Conservation (phyloP, 208 protist genomes). For the Crithidia sp. region DNA sequence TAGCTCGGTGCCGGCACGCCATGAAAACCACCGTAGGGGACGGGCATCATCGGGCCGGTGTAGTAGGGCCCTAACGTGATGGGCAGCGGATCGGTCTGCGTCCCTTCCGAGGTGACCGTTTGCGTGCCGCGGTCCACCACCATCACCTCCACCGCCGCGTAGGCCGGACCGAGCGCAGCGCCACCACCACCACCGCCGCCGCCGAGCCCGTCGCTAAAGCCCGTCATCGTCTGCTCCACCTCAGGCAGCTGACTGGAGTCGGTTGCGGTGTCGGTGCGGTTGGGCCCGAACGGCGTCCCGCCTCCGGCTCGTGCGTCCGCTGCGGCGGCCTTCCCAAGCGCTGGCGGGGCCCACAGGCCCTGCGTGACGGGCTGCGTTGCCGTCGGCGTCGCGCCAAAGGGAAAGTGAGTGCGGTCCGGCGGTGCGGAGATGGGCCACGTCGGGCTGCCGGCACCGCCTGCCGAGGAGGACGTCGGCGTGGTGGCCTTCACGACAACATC, state of each 20-base stretch:
- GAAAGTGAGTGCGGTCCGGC: constrained; percentile 27
- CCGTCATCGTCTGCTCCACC: constrained; percentile 28
- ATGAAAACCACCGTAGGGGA: not conserved
- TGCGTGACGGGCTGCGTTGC: constrained; percentile 9
- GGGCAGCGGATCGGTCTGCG: constrained; percentile 77
- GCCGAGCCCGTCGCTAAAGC: not conserved
- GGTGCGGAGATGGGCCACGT: constrained; percentile 18
- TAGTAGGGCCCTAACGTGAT: constrained; percentile 25
- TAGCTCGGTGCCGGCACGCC: not conserved
- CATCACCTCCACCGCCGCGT: constrained; percentile 13
- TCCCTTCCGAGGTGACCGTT: constrained; percentile 65
- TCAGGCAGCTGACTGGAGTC: constrained; percentile 29
- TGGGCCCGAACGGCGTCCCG: not conserved
- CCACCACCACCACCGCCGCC: not conserved
- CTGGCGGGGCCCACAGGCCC: constrained; percentile 4
- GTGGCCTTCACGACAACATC: constrained; percentile 40
- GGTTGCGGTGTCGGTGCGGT: constrained; percentile 14
- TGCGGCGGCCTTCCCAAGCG: not conserved
- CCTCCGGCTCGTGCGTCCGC: not conserved
- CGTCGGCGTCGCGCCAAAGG: constrained; percentile 25
- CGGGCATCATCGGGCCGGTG: constrained; percentile 18
- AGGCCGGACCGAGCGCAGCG: not conserved
- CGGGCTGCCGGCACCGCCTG: constrained; percentile 12
- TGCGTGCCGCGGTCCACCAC: constrained; percentile 81
- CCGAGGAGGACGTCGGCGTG: constrained; percentile 16